Evolutionary conservation across 228 moss, liverwort and hornwort genomes (phyloP), one percentile per base, ranked within the genome.

Genomic region (Sphagnum fallax): DNA sequence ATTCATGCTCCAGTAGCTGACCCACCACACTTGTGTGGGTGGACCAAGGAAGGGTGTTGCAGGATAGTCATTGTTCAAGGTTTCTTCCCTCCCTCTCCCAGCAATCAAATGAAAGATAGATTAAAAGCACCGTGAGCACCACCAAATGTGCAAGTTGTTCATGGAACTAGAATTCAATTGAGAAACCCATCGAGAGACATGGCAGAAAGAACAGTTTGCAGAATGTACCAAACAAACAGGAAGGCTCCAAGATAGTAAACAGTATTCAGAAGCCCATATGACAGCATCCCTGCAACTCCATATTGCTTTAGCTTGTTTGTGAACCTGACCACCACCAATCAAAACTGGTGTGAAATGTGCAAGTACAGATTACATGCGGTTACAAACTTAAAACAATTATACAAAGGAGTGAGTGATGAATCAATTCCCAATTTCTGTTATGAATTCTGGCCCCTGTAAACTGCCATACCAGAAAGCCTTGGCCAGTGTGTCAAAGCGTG

Each of bases 241-340:
- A 85, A 85, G 6, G 82, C 50, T 14, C 52, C 72, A 49, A 85
- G 82, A 62, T 85, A 85, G 67, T 85, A 85, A 63, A 67, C 51
- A 16, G 85, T 85, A 71, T 85, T 85, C 58, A 79, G 79, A 70
- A 85, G 82, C 6, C 85, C 85, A 60, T 85, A 85, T 11, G 85
- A 76, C 15, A 85, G 76, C 10, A 85, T 10, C 55, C 85, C 85
- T 8, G 85, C 82, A 51, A 73, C 61, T 75, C 85, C 85, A 73
- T 79, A 85, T 47, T 79, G 79, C 71, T 71, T 74, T 67, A 85
- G 75, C 60, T 62, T 77, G 48, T 64, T 65, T 14, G 62, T 48
- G 15, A 85, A 67, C 72, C 85, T 85, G 74, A 4, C 50, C 70
- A 53, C 59, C 16, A 18, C 68, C 50, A 8, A 18, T 47, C 62